Percentiles rank a stretch among this genome's conserved stretches.
These are phyloP conservation scores for Daldinia vernicosa DNA, from an alignment of 495 filamentous ascomycete species.

Conservation along the genomic window DNA sequence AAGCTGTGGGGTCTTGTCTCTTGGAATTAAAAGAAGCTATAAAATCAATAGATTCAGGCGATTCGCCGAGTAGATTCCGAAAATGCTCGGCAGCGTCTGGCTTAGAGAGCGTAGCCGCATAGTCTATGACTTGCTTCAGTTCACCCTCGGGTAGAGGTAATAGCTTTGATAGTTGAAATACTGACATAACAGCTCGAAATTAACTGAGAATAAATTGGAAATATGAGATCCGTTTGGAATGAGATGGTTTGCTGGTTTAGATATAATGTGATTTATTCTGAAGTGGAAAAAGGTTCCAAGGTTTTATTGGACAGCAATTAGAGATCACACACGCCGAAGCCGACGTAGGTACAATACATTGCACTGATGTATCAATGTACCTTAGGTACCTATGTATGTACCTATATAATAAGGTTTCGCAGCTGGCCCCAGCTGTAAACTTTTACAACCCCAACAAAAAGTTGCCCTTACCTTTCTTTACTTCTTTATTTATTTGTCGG, in stretches of 20 bases:
- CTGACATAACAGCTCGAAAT: conserved; percentile 55
- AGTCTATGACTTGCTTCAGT: conserved; percentile 80
- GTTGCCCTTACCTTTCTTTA: too few relatives aligned
- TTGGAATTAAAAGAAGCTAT: conserved; percentile 89
- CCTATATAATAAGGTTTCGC: background rate
- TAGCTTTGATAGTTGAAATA: conserved; percentile 76
- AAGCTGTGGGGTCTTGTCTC: conserved; percentile 58
- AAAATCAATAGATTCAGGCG: conserved; percentile 85
- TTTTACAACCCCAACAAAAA: background rate
- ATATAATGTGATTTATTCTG: background rate
- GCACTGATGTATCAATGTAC: background rate
- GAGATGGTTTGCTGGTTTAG: background rate
- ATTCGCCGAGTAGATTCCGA: conserved; percentile 87
- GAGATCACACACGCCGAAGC: conserved; percentile 3
- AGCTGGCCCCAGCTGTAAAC: background rate
- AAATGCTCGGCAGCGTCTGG: conserved; percentile 82
- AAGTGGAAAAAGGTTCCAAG: background rate
- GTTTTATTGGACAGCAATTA: background rate
- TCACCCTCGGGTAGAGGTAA: conserved; percentile 86
- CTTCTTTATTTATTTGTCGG: too few relatives aligned
- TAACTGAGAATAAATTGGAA: background rate
- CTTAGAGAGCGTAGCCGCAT: conserved; percentile 74
- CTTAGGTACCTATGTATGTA: too few relatives aligned
- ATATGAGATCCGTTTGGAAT: background rate
- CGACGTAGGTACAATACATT: background rate